Conservation (phyloP, 2,329 filamentous ascomycete species). For the Fusarium sp. region DNA sequence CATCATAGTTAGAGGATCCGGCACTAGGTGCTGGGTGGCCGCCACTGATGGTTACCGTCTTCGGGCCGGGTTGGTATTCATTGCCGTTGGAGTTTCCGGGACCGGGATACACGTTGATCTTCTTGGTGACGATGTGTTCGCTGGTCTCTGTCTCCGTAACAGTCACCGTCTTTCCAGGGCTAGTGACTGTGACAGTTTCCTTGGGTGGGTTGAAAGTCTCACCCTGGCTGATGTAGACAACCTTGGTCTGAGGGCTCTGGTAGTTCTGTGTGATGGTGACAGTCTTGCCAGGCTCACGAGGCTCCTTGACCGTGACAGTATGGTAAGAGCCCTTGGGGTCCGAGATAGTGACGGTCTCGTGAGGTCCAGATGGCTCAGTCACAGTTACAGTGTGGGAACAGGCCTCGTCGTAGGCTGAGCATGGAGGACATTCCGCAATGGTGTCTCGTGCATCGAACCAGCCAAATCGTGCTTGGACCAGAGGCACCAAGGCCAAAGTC, state of each 20-base stretch:
- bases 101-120: constrained; percentile 36
- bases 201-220: constrained; percentile 31
- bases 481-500: constrained; percentile 46
- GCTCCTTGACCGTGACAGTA: constrained; percentile 40
- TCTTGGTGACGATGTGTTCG: constrained; percentile 44
- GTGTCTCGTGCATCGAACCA: constrained; percentile 38
- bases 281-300: constrained; percentile 25
- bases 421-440: constrained; percentile 52
- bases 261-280: constrained; percentile 37
- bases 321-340: constrained; percentile 29
- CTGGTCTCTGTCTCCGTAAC: constrained; percentile 41
- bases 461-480: constrained; percentile 49
- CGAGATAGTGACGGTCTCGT: constrained; percentile 40
- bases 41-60: constrained; percentile 33
- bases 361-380: constrained; percentile 38
- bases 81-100: constrained; percentile 18
- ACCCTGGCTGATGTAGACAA: constrained; percentile 44
- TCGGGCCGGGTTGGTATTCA: constrained; percentile 22
- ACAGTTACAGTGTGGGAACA: constrained; percentile 47
- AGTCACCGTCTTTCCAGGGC: constrained; percentile 45
- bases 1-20: constrained; percentile 23
- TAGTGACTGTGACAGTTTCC: constrained; percentile 50
- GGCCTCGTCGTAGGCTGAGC: constrained; percentile 38
- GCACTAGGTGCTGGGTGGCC: constrained; percentile 30
- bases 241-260: constrained; percentile 30